These are phyloP conservation scores for Populus hybrid DNA, from an alignment of 441 rosid species.

Conservation along the genomic window DNA sequence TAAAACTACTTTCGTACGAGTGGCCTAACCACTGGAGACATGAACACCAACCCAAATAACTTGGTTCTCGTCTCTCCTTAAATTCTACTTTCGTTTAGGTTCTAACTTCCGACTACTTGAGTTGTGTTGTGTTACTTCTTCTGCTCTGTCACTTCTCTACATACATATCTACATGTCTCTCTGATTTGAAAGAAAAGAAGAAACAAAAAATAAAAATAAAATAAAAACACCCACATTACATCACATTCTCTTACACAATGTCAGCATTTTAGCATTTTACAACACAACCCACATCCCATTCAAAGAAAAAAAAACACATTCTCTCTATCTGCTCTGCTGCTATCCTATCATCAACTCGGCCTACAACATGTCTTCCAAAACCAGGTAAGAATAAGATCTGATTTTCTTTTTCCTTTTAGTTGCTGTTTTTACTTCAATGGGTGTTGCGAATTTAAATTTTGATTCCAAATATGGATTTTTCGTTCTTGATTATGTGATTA, in stretches of 20 bases:
- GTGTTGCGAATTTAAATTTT: conserved; percentile 20
- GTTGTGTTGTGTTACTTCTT: neutral
- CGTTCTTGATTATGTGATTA: conserved; percentile 13
- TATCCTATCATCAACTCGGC: conserved; percentile 9
- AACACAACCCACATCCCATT: neutral
- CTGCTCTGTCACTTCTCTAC: neutral
- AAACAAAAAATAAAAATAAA: neutral
- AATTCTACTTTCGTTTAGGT: neutral
- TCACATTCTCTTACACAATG: conserved; percentile 35
- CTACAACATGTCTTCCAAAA: conserved; percentile 54
- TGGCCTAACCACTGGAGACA: conserved; percentile 23
- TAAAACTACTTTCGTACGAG: neutral
- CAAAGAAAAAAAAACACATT: neutral
- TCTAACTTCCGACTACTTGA: neutral
- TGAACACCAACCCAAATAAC: conserved; percentile 36
- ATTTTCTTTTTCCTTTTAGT: conserved; percentile 17
- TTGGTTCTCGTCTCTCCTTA: conserved; percentile 20
- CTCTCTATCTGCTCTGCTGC: conserved; percentile 13
- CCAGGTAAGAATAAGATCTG: conserved; percentile 66
- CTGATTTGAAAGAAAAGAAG: conserved; percentile 18
- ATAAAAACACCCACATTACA: conserved; percentile 9
- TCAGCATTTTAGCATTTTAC: conserved; percentile 33
- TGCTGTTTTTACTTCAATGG: conserved; percentile 1
- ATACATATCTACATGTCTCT: neutral
- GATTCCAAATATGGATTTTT: neutral